Conservation (phyloP, 805 yeast genomes). For the Yamadazyma akitaensis region DNA sequence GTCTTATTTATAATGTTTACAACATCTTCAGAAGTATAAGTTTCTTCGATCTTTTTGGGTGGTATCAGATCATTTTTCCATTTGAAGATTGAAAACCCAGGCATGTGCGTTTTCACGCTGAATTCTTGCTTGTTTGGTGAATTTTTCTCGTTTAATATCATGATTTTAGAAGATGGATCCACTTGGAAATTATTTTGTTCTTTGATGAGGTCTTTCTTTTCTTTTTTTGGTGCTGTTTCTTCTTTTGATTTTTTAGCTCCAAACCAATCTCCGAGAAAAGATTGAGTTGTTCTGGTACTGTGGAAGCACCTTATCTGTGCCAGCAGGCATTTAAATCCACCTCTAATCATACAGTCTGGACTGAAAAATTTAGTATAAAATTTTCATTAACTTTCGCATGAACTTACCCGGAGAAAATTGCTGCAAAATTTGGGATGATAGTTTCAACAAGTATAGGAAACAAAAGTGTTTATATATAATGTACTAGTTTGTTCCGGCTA, state of each 20-base stretch:
- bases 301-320: conserved; percentile 9
- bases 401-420: conserved; percentile 7
- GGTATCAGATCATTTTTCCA: conserved; percentile 32
- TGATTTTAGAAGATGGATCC: conserved; percentile 30
- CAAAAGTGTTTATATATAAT: too few species aligned
- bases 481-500: too few species aligned
- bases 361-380: conserved; percentile 3
- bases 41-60: conserved; percentile 24
- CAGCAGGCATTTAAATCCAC: not conserved
- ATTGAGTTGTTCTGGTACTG: conserved; percentile 12
- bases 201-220: conserved; percentile 32
- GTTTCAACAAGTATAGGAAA: too few species aligned
- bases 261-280: conserved; percentile 32
- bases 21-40: conserved; percentile 24
- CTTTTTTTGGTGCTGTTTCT: conserved; percentile 22
- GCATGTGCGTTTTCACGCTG: conserved; percentile 28
- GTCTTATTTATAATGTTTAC: conserved; percentile 23
- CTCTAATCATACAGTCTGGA: conserved; percentile 6
- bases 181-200: conserved; percentile 37
- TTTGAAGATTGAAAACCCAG: conserved; percentile 30
- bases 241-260: conserved; percentile 27
- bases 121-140: conserved; percentile 29
- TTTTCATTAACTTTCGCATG: conserved; percentile 3
- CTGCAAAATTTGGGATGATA: too few species aligned
- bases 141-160: conserved; percentile 33